Evolutionary conservation across 23 red algal species (phyloP), one percentile per base, ranked within the genome.

Genomic region (Agarophyton chilense): DNA sequence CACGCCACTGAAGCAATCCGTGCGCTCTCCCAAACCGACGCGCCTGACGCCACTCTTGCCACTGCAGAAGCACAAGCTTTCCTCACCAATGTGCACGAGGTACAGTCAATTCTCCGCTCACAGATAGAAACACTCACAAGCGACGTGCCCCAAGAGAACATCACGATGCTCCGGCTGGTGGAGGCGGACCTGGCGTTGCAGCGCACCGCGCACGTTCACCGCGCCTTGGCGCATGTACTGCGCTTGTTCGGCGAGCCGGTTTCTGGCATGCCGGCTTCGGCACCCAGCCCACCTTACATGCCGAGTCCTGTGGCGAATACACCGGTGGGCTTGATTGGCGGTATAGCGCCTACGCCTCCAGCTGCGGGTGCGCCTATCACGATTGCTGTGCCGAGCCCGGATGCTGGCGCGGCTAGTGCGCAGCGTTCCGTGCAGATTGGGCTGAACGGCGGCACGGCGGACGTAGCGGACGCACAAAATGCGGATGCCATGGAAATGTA

Each of bases 161-260:
- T 29, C 25, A 72, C 88, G 1, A 66, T 82, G 40, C 77, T 74
- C 11, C 44, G 76, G 2, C 61, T 91, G 0, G 61, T 91, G 7
- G 88, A 91, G 41, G 75, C 88, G 11, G 88, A 91, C 76, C 64
- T 91, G 10, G 52, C 88, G 14, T 45, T 91, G 44, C 76, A 91
- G 52, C 35, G 88, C 14, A 91, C 88, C 19, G 58, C 88, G 7
- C 76, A 82, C 45, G 76, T 91, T 39, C 77, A 82, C 68, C 76
- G 76, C 31, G 29, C 88, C 1, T 64, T 91, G 14, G 68, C 74
- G 4, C 35, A 77, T 21, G 63, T 79, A 3, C 71, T 89, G 4
- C 16, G n/a, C 3, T 16, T 38, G 26, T 47, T 89, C 13, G 85
- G 71, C 36, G 85, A 89, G 38, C 77, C 50, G 25, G 35, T 61